Base-by-base conservation (phyloP, 305 asterid genomes). In the Fraxinus ornus region DNA sequence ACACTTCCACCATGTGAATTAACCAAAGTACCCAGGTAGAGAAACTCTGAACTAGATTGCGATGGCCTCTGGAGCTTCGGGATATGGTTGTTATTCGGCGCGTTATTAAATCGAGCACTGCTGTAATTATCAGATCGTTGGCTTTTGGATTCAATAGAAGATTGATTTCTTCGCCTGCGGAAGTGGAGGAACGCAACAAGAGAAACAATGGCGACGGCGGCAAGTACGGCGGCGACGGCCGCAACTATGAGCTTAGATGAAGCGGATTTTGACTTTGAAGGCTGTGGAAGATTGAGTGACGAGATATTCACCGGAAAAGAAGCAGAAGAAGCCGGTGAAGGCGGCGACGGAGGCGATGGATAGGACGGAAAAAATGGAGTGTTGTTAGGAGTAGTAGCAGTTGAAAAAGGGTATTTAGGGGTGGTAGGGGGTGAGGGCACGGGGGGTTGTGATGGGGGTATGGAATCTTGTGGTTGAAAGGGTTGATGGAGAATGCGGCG, bases 401-500 rank as follows among this genome's bases (percentile, higher is more conserved):
- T 10, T 81, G 94, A 81, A 77, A 89, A 89, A 0, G 97, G 97
- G 82, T 82, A 88, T 21, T 83, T 86, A 1, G 89, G 81, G 8
- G 91, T 86, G 2, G 93, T n/a, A 2, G 91, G 88, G 3, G 93
- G 89, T 39, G 93, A 78, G 5, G 84, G 85, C 0, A 84, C 26
- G 1, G 93, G 89, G 39, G 94, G 93, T 3, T 83, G 74, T 0
- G 93, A 78, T 6, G 97, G 93, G 5, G 95, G 92, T 0, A 77
- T 4, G 8, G 95, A 85, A 72, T 85, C 93, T 12, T 47, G 80
- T 0, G 97, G 95, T 64, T 84, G 84, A 80, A 93, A 87, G n/a
- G 98, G 97, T 71, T 93, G 96, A 84, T 93, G 98, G 82, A 93
- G 98, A 75, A 91, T 87, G 87, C 98, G 98, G 89, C 95, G 97